Evolutionary conservation across 768 basidiomycete species (phyloP), one percentile per base, ranked within the genome.

Genomic region (Lactarius sp.): DNA sequence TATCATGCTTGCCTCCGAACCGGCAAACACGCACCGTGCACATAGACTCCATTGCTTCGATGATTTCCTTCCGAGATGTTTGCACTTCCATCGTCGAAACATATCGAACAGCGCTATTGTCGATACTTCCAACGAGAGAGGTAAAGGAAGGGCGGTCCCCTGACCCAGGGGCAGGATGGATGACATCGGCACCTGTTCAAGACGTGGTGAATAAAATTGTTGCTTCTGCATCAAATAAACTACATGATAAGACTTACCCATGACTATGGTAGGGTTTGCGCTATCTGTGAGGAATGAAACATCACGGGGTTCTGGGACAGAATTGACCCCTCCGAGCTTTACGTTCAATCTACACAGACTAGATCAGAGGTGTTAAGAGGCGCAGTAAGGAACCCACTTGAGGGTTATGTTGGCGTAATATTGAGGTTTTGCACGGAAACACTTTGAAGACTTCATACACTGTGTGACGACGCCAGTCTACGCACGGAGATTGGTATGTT

Each of bases 271-370:
- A 1, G 90, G 91, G 68, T 85, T 83, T 34, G 81, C 78, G 1
- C 85, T 82, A 69, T 93, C 90, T 0, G 84, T 83, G 10, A 93
- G 76, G 8, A 83, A 79, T 0, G 81, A 77, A 2, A 88, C 86
- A 0, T 86, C 86, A 13, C 80, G 76, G 0, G 87, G 80, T 56
- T 90, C 87, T 0, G 90, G 90, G 36, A 93, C 78, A 1, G 84
- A 82, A 71, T 93, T 93, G 71, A 92, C 87, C 1, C 91, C 91
- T 13, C 90, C 91, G 0, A 92, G 78, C 72, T 93, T 92, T 20
- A 90, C 90, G 64, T 92, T 92, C 68, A 92, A 80, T 72, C 90
- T 92, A 64, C 27, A 22, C 31, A 22, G 42, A 57, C 60, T 62
- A 31, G 22, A 61, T 64, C 39, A 54, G 37, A 60, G 5, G 6